Evolutionary conservation across 2,329 filamentous ascomycete genomes (phyloP), one percentile per base, ranked within the genome.

Genomic region (Davidsoniella eucalypti): DNA sequence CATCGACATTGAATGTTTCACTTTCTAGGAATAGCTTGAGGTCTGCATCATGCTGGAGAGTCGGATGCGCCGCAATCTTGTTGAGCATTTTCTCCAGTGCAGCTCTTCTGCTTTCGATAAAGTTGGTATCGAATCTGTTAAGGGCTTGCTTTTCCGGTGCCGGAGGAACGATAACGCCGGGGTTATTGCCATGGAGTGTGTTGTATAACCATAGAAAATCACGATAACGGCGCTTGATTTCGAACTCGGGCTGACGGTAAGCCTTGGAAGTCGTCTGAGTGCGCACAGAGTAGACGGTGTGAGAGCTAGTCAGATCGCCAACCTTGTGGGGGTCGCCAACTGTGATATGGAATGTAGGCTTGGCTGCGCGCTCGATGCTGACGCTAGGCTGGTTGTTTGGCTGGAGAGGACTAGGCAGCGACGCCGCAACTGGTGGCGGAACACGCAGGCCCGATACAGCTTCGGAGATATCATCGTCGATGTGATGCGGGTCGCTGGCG

Each of bases 191-290:
- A 63, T 96, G 92, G 54, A 98, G 72, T 26, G 88, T 87, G 58
- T 82, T 95, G 65, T 98, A 98, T 25, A 98, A 78, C 92, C 92
- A 98, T 49, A 98, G 70, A 64, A 98, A 98, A 66, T 98, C 92
- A 53, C 88, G 82, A 65, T 96, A 98, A 61, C 92, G 79, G 58
- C 92, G 77, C 60, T 87, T 94, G 57, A 98, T 92, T 51, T 87
- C 82, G 60, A 98, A 96, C 61, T 94, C 88, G 48, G 85, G 73
- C 60, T 90, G 84, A 61, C 84, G 85, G 66, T 96, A 98, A 47
- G 87, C 92, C 69, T 95, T 95, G 37, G 90, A 96, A 1, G 87
- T 85, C 10, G 92, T 98, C 84, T 93, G 57, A 52, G 92, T 98
- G 60, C 84, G 77, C 56, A 98, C 92, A 59, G 87, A 87, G 67